Percentiles rank a stretch among this genome's conserved stretches.
phyloP scores from a whole-genome alignment of 2,329 filamentous ascomycete species.

The Sclerotinia glacialis region DNA sequence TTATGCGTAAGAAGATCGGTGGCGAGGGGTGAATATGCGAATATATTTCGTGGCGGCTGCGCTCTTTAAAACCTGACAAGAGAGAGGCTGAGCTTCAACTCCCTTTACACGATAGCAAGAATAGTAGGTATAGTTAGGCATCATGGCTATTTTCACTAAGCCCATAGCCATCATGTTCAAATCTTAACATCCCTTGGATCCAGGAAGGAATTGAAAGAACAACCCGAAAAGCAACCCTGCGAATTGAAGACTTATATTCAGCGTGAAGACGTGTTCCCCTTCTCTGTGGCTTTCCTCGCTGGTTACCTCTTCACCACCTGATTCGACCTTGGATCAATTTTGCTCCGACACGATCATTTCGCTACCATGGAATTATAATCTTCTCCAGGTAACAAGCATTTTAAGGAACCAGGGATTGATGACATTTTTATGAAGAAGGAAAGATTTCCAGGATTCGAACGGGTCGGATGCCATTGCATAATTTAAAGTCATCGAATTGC shows the following conservation, averaged over 20 bases:
- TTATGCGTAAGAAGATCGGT: neutral
- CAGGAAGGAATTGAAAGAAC: neutral
- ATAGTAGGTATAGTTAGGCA: no score
- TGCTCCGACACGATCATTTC: conserved; percentile 8
- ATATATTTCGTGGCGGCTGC: conserved; percentile 8
- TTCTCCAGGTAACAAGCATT: conserved; percentile 11
- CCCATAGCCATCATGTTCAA: neutral
- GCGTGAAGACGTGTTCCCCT: neutral
- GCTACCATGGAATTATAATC: neutral
- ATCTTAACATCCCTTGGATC: conserved; percentile 8
- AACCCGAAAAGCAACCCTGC: neutral
- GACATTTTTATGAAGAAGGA: conserved; percentile 8
- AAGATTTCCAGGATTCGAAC: conserved; percentile 1
- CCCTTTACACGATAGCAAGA: conserved; percentile 3
- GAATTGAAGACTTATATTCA: conserved; percentile 2
- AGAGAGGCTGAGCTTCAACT: conserved; percentile 9
- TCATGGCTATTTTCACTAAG: neutral
- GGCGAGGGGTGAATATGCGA: neutral
- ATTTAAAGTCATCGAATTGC: neutral
- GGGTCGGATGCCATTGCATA: conserved; percentile 3
- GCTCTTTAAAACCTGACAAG: neutral
- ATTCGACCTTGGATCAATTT: conserved; percentile 2
- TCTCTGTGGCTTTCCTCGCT: neutral
- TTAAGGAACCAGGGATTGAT: neutral
- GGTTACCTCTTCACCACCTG: neutral